Evolutionary conservation across 2,329 filamentous ascomycete genomes (phyloP), one percentile per base, ranked within the genome.

Genomic region (Sporothrix humicola): DNA sequence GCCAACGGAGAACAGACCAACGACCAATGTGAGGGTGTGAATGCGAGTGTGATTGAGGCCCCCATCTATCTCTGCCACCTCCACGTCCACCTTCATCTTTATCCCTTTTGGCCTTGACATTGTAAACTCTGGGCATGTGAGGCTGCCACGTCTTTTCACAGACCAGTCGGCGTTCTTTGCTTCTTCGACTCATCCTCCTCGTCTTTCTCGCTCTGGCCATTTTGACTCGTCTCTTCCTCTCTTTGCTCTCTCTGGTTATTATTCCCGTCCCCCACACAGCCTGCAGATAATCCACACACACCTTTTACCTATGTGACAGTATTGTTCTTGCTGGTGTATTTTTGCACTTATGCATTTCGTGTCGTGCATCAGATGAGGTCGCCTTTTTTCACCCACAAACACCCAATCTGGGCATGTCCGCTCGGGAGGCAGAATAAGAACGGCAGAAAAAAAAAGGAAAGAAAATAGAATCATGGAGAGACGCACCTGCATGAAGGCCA

Each of bases 201-300:
- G 9, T 37, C 31, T 50, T 68, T 31, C 26, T 26, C 20, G 15
- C 20, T 23, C 44, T 46, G 17, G 20, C 23, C 44, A n/a, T 23
- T 56, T 69, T 71, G 31, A 8, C 48, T 58, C 26, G 31, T 37
- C 65, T 52, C n/a, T 42, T 63, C 46, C 37, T 44, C 46, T 9
- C 37, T n/a, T 50, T 52, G n/a, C 10, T 42, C 23, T 54, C 7
- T 48, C 13, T 58, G 54, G 26, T 8, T 26, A 23, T 66, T 26
- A 5, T 37, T 37, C 7, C 31, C 31, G 31, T 23, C 65, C 61
- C 61, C 61, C 37, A 46, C 61, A 66, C 61, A 46, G 26, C n/a
- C 20, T 20, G 48, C 61, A 66, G 44, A 20, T 23, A 48, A 48
- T 15, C 59, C 61, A 66, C 61, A 12, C 61, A 66, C 61, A 66